phyloP scores from a whole-genome alignment of 176 grass and related monocot species.

The Canna indica region DNA sequence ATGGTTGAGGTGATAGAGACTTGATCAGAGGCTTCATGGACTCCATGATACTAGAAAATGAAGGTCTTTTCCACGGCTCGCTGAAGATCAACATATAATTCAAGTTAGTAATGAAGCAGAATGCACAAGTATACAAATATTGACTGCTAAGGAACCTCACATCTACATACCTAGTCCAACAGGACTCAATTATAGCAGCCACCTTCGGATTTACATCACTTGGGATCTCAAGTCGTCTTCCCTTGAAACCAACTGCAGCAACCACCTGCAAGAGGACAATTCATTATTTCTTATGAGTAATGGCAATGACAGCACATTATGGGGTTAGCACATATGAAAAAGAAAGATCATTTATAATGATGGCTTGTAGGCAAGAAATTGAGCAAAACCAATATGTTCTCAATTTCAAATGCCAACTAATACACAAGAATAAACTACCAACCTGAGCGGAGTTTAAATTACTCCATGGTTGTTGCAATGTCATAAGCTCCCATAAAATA shows the following conservation, averaged over 20 bases:
- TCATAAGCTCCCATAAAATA: conserved; percentile 97
- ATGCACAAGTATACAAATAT: conserved; percentile 13
- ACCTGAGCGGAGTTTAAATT: conserved; percentile 88
- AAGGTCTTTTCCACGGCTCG: conserved; percentile 70
- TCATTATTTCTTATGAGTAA: not conserved
- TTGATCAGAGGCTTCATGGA: conserved; percentile 51
- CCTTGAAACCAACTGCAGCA: conserved; percentile 91
- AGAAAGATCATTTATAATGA: not conserved
- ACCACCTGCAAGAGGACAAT: conserved; percentile 46
- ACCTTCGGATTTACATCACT: conserved; percentile 70
- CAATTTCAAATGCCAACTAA: not conserved
- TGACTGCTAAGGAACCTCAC: not conserved
- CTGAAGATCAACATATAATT: conserved; percentile 24
- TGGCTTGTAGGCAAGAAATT: not conserved
- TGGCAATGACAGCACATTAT: not conserved
- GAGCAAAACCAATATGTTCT: not conserved
- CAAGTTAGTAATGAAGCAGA: not conserved
- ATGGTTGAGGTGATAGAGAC: not conserved
- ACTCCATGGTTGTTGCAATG: conserved; percentile 92
- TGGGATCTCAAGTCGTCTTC: conserved; percentile 77
- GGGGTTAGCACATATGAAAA: not conserved
- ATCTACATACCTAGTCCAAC: conserved; percentile 73
- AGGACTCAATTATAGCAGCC: conserved; percentile 66
- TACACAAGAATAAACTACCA: not conserved
- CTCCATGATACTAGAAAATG: conserved; percentile 79